Conservation (phyloP, 2,329 filamentous ascomycete species). For the Diaporthe humulicola region DNA sequence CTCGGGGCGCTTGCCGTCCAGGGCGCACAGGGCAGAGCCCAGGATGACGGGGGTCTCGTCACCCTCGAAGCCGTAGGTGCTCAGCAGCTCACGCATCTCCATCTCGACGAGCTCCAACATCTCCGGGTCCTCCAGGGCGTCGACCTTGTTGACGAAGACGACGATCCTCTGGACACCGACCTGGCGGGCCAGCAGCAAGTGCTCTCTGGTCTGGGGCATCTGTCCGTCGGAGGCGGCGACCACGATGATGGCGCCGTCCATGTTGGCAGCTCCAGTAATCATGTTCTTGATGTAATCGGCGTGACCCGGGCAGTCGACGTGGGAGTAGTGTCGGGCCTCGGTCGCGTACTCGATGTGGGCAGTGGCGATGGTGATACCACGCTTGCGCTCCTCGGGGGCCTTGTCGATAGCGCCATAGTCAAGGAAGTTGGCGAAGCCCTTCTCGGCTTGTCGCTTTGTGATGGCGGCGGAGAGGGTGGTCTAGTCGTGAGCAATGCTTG, state of each 20-base stretch:
- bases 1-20: conserved; percentile 88
- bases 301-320: conserved; percentile 99
- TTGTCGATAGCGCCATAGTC: conserved; percentile 99
- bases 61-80: conserved; percentile 94
- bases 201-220: conserved; percentile 99
- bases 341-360: conserved; percentile 99
- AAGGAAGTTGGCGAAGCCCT: conserved; percentile 93
- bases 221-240: conserved; percentile 98
- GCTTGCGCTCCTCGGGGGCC: conserved; percentile 98
- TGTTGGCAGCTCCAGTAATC: conserved; percentile 99
- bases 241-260: conserved; percentile 99
- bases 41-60: conserved; percentile 98
- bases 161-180: conserved; percentile 98
- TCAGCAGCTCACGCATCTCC: conserved; percentile 99
- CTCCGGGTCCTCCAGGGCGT: conserved; percentile 96
- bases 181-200: conserved; percentile 96
- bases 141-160: conserved; percentile 99
- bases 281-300: conserved; percentile 99
- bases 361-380: conserved; percentile 99
- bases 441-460: conserved; percentile 96
- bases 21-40: conserved; percentile 94
- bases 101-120: conserved; percentile 99
- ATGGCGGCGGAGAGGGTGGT: conserved; percentile 98
- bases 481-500: conserved; percentile 60
- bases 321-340: conserved; percentile 94